phyloP scores from a whole-genome alignment of 495 filamentous ascomycete genomes.

The Viridothelium virens region DNA sequence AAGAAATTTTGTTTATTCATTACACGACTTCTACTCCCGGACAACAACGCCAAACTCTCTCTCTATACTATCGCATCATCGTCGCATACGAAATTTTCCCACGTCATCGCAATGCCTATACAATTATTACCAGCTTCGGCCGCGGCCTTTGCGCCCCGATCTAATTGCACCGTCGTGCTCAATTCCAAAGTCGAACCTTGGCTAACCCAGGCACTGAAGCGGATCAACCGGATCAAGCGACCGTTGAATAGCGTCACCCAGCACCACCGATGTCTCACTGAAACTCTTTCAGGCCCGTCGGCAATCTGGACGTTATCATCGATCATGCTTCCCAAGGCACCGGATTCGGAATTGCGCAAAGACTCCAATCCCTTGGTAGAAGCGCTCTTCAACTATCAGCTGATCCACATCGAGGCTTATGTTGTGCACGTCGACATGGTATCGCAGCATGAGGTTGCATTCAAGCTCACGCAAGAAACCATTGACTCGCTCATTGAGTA shows the following conservation, averaged over 20 bases:
- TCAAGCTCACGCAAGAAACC: conserved; percentile 94
- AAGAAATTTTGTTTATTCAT: conserved; percentile 26
- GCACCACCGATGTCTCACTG: conserved; percentile 92
- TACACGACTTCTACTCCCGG: conserved; percentile 2
- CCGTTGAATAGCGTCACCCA: conserved; percentile 96
- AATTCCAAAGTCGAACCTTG: conserved; percentile 92
- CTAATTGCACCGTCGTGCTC: conserved; percentile 91
- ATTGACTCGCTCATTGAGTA: conserved; percentile 94
- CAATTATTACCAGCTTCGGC: conserved; percentile 90
- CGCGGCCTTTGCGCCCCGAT: conserved; percentile 90
- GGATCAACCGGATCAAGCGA: conserved; percentile 95
- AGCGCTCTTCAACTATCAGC: conserved; percentile 86
- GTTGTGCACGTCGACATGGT: conserved; percentile 99
- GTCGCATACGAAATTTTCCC: conserved; percentile 32
- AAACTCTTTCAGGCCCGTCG: conserved; percentile 82
- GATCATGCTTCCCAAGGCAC: conserved; percentile 85
- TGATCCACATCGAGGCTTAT: conserved; percentile 93
- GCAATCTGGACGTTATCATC: conserved; percentile 96
- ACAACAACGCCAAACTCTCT: conserved; percentile 25
- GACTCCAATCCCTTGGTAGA: conserved; percentile 85
- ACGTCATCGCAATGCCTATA: conserved; percentile 67
- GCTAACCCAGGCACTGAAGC: conserved; percentile 93
- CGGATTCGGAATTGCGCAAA: conserved; percentile 76
- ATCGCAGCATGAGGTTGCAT: conserved; percentile 92
- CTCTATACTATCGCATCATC: conserved; percentile 12